Conservation (phyloP, 495 filamentous ascomycete species). For the Penicillium diatomitis region DNA sequence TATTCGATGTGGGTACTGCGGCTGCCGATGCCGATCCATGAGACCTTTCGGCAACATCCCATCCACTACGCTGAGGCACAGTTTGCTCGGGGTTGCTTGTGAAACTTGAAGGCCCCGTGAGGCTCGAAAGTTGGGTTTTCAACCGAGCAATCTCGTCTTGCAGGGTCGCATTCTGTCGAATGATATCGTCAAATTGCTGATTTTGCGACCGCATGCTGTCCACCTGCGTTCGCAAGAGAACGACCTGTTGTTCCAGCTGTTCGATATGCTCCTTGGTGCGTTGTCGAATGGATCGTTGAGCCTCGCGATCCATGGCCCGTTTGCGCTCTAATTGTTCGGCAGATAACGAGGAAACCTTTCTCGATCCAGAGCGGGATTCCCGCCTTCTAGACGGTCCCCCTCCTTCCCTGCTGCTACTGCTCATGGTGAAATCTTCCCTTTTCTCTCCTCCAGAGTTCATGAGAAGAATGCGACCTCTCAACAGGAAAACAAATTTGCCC, state of each 20-base stretch:
- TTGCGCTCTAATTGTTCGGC: slow-evolving; percentile 54
- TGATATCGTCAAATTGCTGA: slow-evolving; percentile 39
- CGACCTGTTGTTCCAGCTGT: slow-evolving; percentile 41
- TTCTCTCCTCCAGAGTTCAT: too few relatives aligned
- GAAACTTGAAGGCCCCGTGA: slow-evolving; percentile 6
- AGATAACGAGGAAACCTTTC: slow-evolving; percentile 50
- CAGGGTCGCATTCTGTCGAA: slow-evolving; percentile 45
- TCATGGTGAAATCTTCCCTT: too few relatives aligned
- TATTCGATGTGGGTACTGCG: background rate
- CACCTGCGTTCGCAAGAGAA: slow-evolving; percentile 38
- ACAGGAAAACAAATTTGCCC: background rate
- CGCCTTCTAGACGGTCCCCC: slow-evolving; percentile 18
- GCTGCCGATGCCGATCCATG: background rate
- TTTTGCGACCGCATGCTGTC: slow-evolving; percentile 38
- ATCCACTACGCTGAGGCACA: slow-evolving; percentile 5
- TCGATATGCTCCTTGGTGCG: slow-evolving; percentile 53
- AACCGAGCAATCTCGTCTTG: slow-evolving; percentile 43
- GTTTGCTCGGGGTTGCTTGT: slow-evolving; percentile 4
- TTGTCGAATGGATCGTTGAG: slow-evolving; percentile 53
- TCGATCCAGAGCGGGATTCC: slow-evolving; percentile 48
- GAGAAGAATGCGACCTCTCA: too few relatives aligned
- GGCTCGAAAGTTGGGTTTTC: slow-evolving; percentile 29
- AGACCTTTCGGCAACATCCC: slow-evolving; percentile 6
- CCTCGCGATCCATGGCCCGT: slow-evolving; percentile 55
- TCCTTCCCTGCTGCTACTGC: slow-evolving; percentile 5